Evolutionary conservation across 2,329 filamentous ascomycete species (phyloP).

Genomic region (Epichloe typhina): DNA sequence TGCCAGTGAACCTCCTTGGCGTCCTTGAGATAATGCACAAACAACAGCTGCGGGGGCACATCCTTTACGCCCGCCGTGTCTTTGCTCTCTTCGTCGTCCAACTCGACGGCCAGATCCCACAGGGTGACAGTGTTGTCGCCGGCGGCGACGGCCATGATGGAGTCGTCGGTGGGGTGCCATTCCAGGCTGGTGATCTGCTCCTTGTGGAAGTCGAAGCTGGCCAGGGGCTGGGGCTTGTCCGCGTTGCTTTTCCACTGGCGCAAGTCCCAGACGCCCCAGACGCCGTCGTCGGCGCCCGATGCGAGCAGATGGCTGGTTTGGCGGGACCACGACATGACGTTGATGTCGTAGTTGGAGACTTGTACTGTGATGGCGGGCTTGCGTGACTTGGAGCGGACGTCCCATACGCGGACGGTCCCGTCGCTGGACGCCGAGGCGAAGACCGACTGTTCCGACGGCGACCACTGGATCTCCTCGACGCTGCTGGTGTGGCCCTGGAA

Average conservation of each 20-base stretch:
- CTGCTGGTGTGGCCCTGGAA: constrained; percentile 76
- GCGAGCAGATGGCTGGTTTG: constrained; percentile 83
- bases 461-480: constrained; percentile 95
- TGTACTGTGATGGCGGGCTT: constrained; percentile 79
- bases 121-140: constrained; percentile 90
- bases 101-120: constrained; percentile 92
- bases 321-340: constrained; percentile 90
- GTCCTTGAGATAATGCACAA: constrained; percentile 91
- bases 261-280: constrained; percentile 93
- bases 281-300: constrained; percentile 83
- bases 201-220: constrained; percentile 88
- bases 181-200: constrained; percentile 93
- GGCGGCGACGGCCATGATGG: constrained; percentile 81
- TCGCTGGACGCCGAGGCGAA: constrained; percentile 92
- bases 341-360: constrained; percentile 76
- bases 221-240: constrained; percentile 64
- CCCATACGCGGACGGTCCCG: constrained; percentile 92
- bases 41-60: constrained; percentile 85
- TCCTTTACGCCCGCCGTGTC: constrained; percentile 79
- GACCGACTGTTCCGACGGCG: constrained; percentile 79
- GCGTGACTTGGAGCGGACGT: constrained; percentile 79
- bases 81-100: constrained; percentile 93
- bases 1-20: constrained; percentile 98
- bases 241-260: constrained; percentile 70
- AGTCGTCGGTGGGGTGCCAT: constrained; percentile 96